Conservation (phyloP, 768 basidiomycete genomes). For the Cyathus striatus region DNA sequence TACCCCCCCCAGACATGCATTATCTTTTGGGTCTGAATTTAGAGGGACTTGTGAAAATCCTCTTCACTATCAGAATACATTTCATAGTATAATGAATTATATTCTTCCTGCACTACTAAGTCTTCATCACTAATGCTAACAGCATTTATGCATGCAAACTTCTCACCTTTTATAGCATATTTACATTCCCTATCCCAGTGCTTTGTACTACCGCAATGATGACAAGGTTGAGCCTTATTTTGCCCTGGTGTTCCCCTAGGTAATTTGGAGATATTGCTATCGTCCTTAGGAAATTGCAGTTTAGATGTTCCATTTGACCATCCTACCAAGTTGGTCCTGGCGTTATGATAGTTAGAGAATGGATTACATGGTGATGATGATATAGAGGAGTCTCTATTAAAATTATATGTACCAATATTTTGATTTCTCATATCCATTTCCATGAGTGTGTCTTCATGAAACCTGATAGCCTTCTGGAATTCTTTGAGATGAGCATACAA, state of each 20-base stretch:
- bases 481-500: constrained; percentile 10
- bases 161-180: constrained; percentile 10
- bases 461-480: constrained; percentile 16
- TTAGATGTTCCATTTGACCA: constrained; percentile 1
- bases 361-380: not conserved
- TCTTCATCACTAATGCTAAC: constrained; percentile 7
- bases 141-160: constrained; percentile 14
- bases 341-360: not conserved
- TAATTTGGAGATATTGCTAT: constrained; percentile 9
- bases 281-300: constrained; percentile 18
- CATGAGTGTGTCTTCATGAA: constrained; percentile 14
- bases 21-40: not conserved
- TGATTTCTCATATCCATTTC: constrained; percentile 5
- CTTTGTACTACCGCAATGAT: constrained; percentile 24
- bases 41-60: constrained; percentile 1
- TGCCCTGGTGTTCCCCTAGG: constrained; percentile 9
- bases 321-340: constrained; percentile 2
- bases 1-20: constrained; percentile 1
- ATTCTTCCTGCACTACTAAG: constrained; percentile 15
- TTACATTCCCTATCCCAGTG: constrained; percentile 30
- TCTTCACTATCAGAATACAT: constrained; percentile 7
- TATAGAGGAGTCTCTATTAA: not conserved
- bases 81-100: constrained; percentile 18
- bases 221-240: constrained; percentile 29
- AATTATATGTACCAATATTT: not conserved